Conservation (phyloP, 495 filamentous ascomycete genomes). For the Trichoderma reesei region DNA sequence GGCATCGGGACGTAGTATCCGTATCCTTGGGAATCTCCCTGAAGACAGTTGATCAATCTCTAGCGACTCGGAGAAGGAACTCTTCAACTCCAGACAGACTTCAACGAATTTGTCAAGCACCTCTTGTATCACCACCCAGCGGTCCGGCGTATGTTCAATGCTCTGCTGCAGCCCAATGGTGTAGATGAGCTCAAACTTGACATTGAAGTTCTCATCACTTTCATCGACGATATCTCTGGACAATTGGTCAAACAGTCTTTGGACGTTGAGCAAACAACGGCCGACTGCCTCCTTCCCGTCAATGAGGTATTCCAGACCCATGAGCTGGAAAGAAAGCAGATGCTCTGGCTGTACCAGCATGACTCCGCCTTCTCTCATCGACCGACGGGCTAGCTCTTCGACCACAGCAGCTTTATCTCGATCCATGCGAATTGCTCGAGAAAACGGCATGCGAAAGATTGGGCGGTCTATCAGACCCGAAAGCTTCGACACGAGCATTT, state of each 20-base stretch:
- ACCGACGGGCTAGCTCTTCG: no score
- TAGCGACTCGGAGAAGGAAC: conserved; percentile 24
- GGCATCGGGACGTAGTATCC: conserved; percentile 31
- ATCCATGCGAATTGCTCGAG: conserved; percentile 30
- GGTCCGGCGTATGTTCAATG: conserved; percentile 45
- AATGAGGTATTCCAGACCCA: conserved; percentile 45
- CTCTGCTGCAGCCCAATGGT: conserved; percentile 49
- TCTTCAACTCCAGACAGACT: conserved; percentile 12
- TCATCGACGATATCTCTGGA: conserved; percentile 54
- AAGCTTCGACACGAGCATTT: conserved; percentile 49
- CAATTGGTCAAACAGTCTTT: conserved; percentile 31
- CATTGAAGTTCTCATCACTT: conserved; percentile 55
- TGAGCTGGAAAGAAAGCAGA: conserved; percentile 57
- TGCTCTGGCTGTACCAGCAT: conserved; percentile 60
- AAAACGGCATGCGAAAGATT: conserved; percentile 55
- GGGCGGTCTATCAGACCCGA: conserved; percentile 49
- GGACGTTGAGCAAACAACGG: conserved; percentile 25
- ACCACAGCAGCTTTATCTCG: no score
- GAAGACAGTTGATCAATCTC: conserved; percentile 27
- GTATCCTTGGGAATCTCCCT: conserved; percentile 33
- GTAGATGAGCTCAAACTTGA: conserved; percentile 56
- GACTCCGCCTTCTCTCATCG: conserved; percentile 31
- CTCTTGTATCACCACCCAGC: conserved; percentile 52
- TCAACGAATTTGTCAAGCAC: conserved; percentile 28
- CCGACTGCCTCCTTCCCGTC: conserved; percentile 20